Conservation (phyloP, 257 asterid species). For the Apocynum venetum region DNA sequence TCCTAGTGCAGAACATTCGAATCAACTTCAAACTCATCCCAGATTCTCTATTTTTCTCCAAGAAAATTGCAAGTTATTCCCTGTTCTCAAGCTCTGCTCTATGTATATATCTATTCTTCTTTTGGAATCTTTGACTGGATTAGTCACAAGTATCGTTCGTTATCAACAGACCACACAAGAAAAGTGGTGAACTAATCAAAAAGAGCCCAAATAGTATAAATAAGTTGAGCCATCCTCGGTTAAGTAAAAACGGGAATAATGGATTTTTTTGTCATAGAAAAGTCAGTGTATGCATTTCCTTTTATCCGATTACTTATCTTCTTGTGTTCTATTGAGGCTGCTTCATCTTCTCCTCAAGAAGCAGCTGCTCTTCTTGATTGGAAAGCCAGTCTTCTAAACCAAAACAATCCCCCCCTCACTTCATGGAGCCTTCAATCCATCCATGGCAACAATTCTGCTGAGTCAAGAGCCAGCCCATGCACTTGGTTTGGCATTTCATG, state of each 20-base stretch:
- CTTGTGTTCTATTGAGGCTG: not conserved
- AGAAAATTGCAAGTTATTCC: no score
- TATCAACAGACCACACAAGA: no score
- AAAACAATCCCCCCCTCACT: constrained; percentile 2
- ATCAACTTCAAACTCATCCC: no score
- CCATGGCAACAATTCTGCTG: not conserved
- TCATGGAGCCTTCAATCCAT: constrained; percentile 17
- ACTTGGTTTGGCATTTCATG: constrained; percentile 28
- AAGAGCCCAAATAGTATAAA: no score
- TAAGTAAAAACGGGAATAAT: not conserved
- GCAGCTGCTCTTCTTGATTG: constrained; percentile 21
- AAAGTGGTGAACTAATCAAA: no score
- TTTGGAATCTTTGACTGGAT: no score
- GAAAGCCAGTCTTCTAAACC: constrained; percentile 17
- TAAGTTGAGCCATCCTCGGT: no score
- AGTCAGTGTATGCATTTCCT: not conserved
- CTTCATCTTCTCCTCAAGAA: constrained; percentile 10
- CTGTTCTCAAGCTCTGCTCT: no score
- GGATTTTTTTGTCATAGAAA: not conserved
- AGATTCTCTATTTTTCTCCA: no score
- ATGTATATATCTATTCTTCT: no score
- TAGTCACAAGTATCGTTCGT: no score
- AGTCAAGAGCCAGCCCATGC: constrained; percentile 13
- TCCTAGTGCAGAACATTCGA: no score
- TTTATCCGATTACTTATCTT: not conserved